Evolutionary conservation across 176 grass and related monocot species (phyloP).

Genomic region (Tuctoria greenei): DNA sequence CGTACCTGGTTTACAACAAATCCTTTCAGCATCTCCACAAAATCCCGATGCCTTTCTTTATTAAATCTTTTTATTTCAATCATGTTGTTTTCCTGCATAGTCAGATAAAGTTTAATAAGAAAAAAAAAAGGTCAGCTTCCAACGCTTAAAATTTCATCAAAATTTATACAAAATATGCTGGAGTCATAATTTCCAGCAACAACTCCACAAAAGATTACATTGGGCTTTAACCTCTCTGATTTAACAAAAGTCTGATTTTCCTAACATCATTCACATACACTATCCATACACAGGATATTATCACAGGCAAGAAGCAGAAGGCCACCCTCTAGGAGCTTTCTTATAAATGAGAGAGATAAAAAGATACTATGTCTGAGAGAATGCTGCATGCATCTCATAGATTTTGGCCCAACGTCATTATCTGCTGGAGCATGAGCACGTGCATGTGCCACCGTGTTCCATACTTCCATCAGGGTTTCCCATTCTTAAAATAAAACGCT

Average conservation of each 20-base stretch:
- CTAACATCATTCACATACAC: too few species aligned
- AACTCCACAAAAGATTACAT: not conserved
- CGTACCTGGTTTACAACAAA: conserved; percentile 84
- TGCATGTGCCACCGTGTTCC: not conserved
- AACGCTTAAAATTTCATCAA: conserved; percentile 15
- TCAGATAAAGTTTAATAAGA: not conserved
- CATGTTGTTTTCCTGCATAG: conserved; percentile 80
- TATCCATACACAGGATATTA: not conserved
- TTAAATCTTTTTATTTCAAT: conserved; percentile 78
- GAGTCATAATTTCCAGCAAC: not conserved
- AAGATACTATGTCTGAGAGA: too few species aligned
- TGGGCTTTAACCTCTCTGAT: not conserved
- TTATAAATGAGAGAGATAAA: too few species aligned
- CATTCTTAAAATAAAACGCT: not conserved
- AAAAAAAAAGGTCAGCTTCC: not conserved
- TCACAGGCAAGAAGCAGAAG: not conserved
- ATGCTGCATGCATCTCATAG: not conserved
- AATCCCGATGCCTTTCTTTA: conserved; percentile 62
- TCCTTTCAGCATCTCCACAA: conserved; percentile 82
- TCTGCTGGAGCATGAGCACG: too few species aligned
- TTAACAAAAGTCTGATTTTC: not conserved
- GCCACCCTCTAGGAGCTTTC: not conserved
- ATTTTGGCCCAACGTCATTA: not conserved
- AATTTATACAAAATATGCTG: not conserved
- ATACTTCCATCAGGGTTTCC: not conserved